These are phyloP conservation scores for Ichthyophthirius multifiliis DNA, from an alignment of 169 alveolate genomes.

Conservation along the genomic window DNA sequence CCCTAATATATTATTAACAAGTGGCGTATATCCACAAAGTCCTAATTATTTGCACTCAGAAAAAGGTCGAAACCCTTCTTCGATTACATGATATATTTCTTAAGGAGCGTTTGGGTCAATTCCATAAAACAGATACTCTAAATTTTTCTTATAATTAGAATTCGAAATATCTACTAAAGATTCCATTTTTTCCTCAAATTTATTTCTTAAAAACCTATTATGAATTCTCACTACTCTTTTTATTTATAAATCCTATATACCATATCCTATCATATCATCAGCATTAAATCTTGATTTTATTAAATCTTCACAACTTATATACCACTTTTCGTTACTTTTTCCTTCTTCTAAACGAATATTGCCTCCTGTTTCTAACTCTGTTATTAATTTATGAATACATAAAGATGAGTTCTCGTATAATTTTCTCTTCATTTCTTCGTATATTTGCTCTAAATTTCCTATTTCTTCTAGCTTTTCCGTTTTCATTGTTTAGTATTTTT, in stretches of 20 bases:
- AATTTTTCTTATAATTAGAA: constrained; percentile 41
- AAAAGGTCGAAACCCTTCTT: constrained; percentile 68
- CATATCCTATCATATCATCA: constrained; percentile 59
- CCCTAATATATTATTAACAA: constrained; percentile 55
- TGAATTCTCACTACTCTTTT: constrained; percentile 79
- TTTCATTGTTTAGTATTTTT: constrained; percentile 40
- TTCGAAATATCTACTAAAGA: constrained; percentile 55
- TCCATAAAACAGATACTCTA: constrained; percentile 74
- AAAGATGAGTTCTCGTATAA: constrained; percentile 46
- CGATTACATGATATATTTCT: constrained; percentile 65
- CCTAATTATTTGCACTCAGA: constrained; percentile 49
- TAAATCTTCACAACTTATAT: constrained; percentile 56
- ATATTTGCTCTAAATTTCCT: constrained; percentile 29
- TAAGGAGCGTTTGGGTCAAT: constrained; percentile 51
- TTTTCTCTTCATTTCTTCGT: constrained; percentile 36
- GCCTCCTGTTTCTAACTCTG: constrained; percentile 81
- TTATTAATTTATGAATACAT: constrained; percentile 52
- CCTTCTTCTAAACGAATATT: constrained; percentile 78
- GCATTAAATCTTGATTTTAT: constrained; percentile 45
- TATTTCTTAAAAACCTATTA: constrained; percentile 69
- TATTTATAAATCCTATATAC: constrained; percentile 44
- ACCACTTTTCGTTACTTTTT: constrained; percentile 72
- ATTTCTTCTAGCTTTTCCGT: constrained; percentile 54
- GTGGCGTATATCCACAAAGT: constrained; percentile 42
- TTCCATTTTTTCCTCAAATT: constrained; percentile 79